phyloP scores from a whole-genome alignment of 768 basidiomycete genomes.

The Sistotremastrum suecicum region DNA sequence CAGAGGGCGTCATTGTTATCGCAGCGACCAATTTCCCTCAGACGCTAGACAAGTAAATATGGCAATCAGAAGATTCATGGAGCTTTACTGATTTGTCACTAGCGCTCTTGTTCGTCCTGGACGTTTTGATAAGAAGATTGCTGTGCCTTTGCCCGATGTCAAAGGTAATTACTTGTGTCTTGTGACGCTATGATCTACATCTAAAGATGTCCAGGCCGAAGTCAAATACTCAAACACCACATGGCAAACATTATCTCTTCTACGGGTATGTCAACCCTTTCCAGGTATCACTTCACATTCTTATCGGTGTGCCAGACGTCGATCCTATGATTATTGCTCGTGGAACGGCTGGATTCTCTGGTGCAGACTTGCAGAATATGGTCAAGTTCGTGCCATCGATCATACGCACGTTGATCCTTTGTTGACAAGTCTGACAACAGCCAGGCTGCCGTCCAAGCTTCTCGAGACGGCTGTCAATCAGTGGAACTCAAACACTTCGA shows the following conservation, averaged over 20 bases:
- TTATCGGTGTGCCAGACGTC: conserved; percentile 33
- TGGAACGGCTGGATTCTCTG: conserved; percentile 92
- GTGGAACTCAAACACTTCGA: conserved; percentile 81
- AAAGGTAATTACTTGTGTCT: conserved; percentile 31
- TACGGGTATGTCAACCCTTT: conserved; percentile 25
- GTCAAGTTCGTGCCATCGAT: conserved; percentile 56
- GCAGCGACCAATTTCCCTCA: conserved; percentile 98
- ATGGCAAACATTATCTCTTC: conserved; percentile 65
- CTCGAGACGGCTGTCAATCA: conserved; percentile 61
- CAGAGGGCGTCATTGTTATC: conserved; percentile 87
- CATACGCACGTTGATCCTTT: no score
- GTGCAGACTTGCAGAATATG: conserved; percentile 94
- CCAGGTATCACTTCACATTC: not conserved
- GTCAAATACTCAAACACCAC: conserved; percentile 88
- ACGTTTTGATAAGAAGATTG: conserved; percentile 87
- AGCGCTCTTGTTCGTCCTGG: conserved; percentile 94
- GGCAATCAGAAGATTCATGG: conserved; percentile 5
- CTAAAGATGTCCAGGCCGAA: conserved; percentile 25
- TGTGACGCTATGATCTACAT: not conserved
- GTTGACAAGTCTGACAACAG: conserved; percentile 16
- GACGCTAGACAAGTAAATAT: conserved; percentile 70
- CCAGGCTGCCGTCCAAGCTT: conserved; percentile 90
- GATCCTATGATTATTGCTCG: conserved; percentile 83
- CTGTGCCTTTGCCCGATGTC: conserved; percentile 90
- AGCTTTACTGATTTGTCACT: not conserved